A percentile compares a stretch with the other conserved stretches of the same genome.
These are phyloP conservation scores for Fibroporia radiculosa DNA, from an alignment of 768 basidiomycete species.

Conservation along the genomic window DNA sequence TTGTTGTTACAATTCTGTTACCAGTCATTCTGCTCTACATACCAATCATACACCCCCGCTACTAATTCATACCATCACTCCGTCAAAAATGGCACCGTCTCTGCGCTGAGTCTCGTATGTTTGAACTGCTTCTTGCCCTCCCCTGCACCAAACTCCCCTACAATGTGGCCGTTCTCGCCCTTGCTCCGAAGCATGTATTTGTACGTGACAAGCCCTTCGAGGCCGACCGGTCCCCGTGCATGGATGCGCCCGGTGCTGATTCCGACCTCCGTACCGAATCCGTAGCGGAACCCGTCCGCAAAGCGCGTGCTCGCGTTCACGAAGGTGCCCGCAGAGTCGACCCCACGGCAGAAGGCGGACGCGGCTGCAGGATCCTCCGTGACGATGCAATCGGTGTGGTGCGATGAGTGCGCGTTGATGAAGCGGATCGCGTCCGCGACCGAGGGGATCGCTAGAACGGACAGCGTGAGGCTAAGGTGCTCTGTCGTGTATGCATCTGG, in stretches of 20 bases:
- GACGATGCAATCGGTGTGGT: conserved; percentile 92
- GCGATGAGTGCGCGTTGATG: conserved; percentile 90
- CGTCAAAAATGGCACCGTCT: conserved; percentile 39
- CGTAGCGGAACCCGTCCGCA: conserved; percentile 93
- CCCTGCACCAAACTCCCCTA: conserved; percentile 74
- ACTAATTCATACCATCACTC: neutral
- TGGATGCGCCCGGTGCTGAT: conserved; percentile 97
- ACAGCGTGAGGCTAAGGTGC: conserved; percentile 79
- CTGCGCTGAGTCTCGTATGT: conserved; percentile 43
- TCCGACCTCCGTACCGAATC: conserved; percentile 96
- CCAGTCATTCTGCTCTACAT: neutral
- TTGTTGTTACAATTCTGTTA: neutral
- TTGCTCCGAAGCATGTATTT: conserved; percentile 89
- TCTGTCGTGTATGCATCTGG: conserved; percentile 77
- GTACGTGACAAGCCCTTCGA: conserved; percentile 91
- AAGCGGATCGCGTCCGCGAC: conserved; percentile 71
- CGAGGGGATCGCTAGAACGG: conserved; percentile 69
- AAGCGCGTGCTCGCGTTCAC: conserved; percentile 95
- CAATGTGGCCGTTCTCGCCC: conserved; percentile 70
- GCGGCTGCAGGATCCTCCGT: conserved; percentile 67
- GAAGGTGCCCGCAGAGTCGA: conserved; percentile 89
- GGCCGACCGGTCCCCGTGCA: conserved; percentile 90
- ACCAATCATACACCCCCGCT: neutral
- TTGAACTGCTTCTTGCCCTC: conserved; percentile 66
- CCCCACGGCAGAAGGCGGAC: conserved; percentile 72